Evolutionary conservation across 2,329 filamentous ascomycete species (phyloP), one percentile per base, ranked within the genome.

Genomic region (Aspergillus thermomutatus): DNA sequence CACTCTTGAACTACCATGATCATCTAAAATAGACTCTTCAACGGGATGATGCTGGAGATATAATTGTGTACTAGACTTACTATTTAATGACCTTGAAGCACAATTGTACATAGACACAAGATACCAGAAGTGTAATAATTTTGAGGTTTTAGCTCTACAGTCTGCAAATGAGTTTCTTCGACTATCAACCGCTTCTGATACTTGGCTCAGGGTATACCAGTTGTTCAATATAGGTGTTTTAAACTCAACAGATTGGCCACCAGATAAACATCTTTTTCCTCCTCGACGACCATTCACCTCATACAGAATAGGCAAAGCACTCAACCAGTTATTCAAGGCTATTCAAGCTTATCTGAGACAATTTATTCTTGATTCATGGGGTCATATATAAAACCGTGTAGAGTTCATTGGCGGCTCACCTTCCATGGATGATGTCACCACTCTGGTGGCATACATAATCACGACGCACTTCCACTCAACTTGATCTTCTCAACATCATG

Each of bases 1-100:
- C 65, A 61, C 26, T 47, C 61, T 21, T 56, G 11, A 45, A n/a
- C 4, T 17, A n/a, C n/a, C n/a, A n/a, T 46, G 6, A 53, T 25
- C 31, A 37, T 46, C 4, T 53, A 34, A 43, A 21, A 21, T 21
- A 43, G 31, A 17, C 31, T 7, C 14, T 6, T 3, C n/a, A n/a
- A 37, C 31, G 4, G 31, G 14, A 31, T 31, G 0, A 31, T 31
- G 1, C 11, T 14, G 28, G 11, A 34, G 14, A 34, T 17, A 17
- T 37, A 37, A 34, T 17, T 37, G 28, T 37, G 31, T 37, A 37
- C 17, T 26, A 37, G 14, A 37, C 14, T 37, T 37, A 3, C 14
- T 37, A 17, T 34, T 34, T 37, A 17, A 34, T 37, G n/a, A n/a
- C 5, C 14, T 1, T 37, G n/a, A 8, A 2, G 14, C 31, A 37